phyloP scores from a whole-genome alignment of 1,284 basidiomycete genomes.

The Stereum hirsutum region DNA sequence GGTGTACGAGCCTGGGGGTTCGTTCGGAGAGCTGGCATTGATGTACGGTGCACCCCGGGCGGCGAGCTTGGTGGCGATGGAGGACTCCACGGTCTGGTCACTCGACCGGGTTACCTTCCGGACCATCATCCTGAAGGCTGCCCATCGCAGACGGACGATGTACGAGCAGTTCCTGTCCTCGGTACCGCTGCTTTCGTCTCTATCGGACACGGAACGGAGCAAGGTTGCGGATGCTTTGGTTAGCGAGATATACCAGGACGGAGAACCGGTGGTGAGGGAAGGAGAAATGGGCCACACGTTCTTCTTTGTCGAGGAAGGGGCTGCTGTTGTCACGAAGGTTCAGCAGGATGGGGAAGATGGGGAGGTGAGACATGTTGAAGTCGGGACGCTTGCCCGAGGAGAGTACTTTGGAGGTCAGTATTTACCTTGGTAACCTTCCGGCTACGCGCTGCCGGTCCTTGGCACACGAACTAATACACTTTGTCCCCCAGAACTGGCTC shows the following conservation, averaged over 20 bases:
- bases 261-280: conserved; percentile 82
- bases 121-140: conserved; percentile 89
- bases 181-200: conserved; percentile 83
- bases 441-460: conserved; percentile 1
- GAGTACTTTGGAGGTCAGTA: conserved; percentile 95
- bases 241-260: conserved; percentile 74
- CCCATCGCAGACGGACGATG: conserved; percentile 84
- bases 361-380: conserved; percentile 52
- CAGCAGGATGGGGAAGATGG: conserved; percentile 47
- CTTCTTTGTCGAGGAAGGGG: conserved; percentile 93
- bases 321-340: conserved; percentile 81
- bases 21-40: conserved; percentile 94
- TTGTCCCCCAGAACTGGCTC: conserved; percentile 57
- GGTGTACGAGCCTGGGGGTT: conserved; percentile 81
- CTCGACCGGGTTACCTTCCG: conserved; percentile 97
- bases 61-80: conserved; percentile 85
- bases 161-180: conserved; percentile 92
- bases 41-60: conserved; percentile 98
- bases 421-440: neutral
- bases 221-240: conserved; percentile 96
- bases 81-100: conserved; percentile 85
- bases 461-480: conserved; percentile 5
- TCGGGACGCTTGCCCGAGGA: conserved; percentile 77
- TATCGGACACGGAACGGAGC: conserved; percentile 84
- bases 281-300: conserved; percentile 96